Conservation (phyloP, 1,139 yeast genomes). For the Pneumocystis sp. region DNA sequence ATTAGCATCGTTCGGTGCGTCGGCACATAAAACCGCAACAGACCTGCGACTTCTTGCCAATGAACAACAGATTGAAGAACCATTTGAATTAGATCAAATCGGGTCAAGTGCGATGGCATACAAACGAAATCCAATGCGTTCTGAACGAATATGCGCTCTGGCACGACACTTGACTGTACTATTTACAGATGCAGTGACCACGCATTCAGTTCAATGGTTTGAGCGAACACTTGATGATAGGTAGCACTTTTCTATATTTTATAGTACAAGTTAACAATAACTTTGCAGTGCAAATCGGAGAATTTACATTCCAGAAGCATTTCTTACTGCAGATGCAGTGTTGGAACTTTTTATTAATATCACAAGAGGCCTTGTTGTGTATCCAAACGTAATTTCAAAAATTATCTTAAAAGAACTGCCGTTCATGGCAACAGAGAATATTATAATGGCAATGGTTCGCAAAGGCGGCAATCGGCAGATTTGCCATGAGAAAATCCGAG, state of each 20-base stretch:
- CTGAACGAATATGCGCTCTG: slow-evolving; percentile 94
- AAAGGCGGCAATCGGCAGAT: slow-evolving; percentile 90
- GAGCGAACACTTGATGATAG: slow-evolving; percentile 91
- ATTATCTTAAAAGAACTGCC: slow-evolving; percentile 91
- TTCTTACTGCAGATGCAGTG: slow-evolving; percentile 87
- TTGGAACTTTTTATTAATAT: slow-evolving; percentile 80
- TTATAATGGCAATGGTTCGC: slow-evolving; percentile 99
- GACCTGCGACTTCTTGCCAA: slow-evolving; percentile 92
- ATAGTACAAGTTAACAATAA: not conserved
- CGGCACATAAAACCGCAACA: slow-evolving; percentile 96
- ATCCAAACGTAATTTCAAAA: slow-evolving; percentile 96
- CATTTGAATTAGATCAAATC: slow-evolving; percentile 92
- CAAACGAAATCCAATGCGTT: slow-evolving; percentile 99
- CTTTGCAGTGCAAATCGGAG: slow-evolving; percentile 76
- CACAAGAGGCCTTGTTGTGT: slow-evolving; percentile 87
- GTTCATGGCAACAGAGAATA: slow-evolving; percentile 98
- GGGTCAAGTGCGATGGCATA: slow-evolving; percentile 99
- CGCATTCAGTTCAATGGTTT: slow-evolving; percentile 98
- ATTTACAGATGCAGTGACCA: slow-evolving; percentile 84
- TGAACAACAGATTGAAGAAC: slow-evolving; percentile 94
- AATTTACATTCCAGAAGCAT: slow-evolving; percentile 91
- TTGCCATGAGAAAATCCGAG: slow-evolving; percentile 95
- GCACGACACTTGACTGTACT: slow-evolving; percentile 89
- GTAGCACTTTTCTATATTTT: not conserved
- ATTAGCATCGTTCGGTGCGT: slow-evolving; percentile 85